Evolutionary conservation across 1,284 basidiomycete species (phyloP), one percentile per base, ranked within the genome.

Genomic region (Tilletia horrida): DNA sequence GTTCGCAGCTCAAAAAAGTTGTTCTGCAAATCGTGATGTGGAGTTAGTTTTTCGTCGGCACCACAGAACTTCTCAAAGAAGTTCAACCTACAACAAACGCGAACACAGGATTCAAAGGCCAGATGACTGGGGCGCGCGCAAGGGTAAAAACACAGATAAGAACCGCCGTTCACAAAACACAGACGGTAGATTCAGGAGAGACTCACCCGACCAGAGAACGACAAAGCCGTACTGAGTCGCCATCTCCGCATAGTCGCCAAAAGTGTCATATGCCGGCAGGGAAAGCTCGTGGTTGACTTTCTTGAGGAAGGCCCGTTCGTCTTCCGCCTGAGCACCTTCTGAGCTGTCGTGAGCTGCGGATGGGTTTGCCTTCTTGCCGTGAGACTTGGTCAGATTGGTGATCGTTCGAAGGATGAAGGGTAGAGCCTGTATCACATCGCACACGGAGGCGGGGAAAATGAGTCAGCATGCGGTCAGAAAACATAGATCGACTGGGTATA

Each of bases 1-100:
- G 90, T 91, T 31, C 94, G 88, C 8, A 94, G 83, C 83, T 98
- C 96, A 73, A 98, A 85, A 82, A 93, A 88, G 82, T 96, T 95
- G 84, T 96, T 93, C 45, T 59, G 31, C 2, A 35, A 7, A 40
- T 1, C 3, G 4, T 16, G 2, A 31, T 29, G 23, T 16, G 13
- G 11, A 52, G 11, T 16, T n/a, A n/a, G n/a, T n/a, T n/a, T n/a
- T n/a, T n/a, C n/a, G n/a, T n/a, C n/a, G n/a, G n/a, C n/a, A n/a
- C n/a, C n/a, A n/a, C n/a, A n/a, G 43, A 44, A 9, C n/a, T n/a
- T n/a, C n/a, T n/a, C n/a, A n/a, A n/a, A n/a, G 52, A 16, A 21
- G 9, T 27, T 27, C 11, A 27, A 35, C 55, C 35, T 35, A 59
- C 55, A 63, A 82, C 70, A 31, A 80, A 77, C 0, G 74, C 77